Evolutionary conservation across 306 rosid genomes (phyloP), one percentile per base, ranked within the genome.

Genomic region (Acacia melanoxylon): DNA sequence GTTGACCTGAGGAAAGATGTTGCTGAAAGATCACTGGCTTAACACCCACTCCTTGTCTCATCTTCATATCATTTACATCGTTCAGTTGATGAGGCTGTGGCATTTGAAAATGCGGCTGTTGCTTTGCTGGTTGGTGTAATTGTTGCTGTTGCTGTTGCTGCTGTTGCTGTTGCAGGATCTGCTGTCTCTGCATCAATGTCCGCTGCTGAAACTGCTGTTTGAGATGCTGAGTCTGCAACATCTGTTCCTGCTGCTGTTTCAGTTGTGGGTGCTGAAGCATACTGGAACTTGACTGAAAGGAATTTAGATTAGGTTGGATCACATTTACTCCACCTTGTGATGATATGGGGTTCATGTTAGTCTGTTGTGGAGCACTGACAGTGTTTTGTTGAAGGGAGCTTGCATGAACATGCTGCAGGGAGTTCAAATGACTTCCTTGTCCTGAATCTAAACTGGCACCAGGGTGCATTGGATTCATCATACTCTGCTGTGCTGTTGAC

Each of bases 1-100:
- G 98, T 84, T 92, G 99, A 73, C 90, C 84, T 41, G 87, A 83
- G 31, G 93, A 49, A 73, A 87, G 85, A 78, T 91, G 96, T 82
- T 89, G 97, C 83, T 84, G 99, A 88, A 89, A 92, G 78, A 84
- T 87, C 75, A 93, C 99, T 42, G 88, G 80, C 91, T 92, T 93
- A 58, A 78, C 88, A 82, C 78, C 87, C 76, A 87, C 79, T 72
- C 88, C 93, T 37, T 70, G 99, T 80, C 98, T 92, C 86, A 88
- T 78, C 85, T 95, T 91, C 19, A 79, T 93, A 83, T 95, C 98
- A 86, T 87, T 91, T 17, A 79, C 92, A 83, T 95, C 98, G 85
- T 87, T 91, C 72, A 91, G 79, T 90, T 88, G 99, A 81, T 93
- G 97, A 78, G 88, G 89, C 76, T 93, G 97, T 24, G 90, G 81